phyloP scores from a whole-genome alignment of 768 basidiomycete species.

The Lyophyllum atratum region DNA sequence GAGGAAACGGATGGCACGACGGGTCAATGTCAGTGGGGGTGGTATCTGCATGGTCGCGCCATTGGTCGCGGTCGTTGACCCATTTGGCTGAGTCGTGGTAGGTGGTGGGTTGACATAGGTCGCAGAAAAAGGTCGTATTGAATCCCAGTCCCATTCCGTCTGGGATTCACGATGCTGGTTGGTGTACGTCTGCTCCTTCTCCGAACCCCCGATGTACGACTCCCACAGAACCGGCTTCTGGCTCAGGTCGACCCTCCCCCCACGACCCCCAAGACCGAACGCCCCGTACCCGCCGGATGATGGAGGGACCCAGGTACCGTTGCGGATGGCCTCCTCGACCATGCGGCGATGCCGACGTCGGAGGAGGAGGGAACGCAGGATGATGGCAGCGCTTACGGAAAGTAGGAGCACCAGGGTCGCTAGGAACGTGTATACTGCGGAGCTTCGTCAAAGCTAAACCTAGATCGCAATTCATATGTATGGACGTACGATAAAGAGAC shows the following conservation, averaged over 20 bases:
- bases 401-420: conserved; percentile 72
- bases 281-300: conserved; percentile 20
- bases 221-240: conserved; percentile 54
- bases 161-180: background rate
- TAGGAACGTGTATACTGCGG: conserved; percentile 49
- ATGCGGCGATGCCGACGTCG: conserved; percentile 59
- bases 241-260: conserved; percentile 36
- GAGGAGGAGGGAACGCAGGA: conserved; percentile 64
- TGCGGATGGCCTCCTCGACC: conserved; percentile 64
- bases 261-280: conserved; percentile 14
- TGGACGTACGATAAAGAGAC: conserved; percentile 10
- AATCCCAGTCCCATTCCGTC: conserved; percentile 32
- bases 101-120: conserved; percentile 21
- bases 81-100: background rate
- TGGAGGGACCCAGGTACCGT: conserved; percentile 60
- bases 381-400: conserved; percentile 66
- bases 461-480: background rate
- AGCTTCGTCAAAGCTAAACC: background rate
- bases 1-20: conserved; percentile 4
- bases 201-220: conserved; percentile 34
- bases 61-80: background rate
- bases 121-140: conserved; percentile 35
- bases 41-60: background rate
- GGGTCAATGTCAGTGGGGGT: background rate
- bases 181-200: background rate